Evolutionary conservation across 129 eudicot species (phyloP).

Genomic region (Arctium lappa): DNA sequence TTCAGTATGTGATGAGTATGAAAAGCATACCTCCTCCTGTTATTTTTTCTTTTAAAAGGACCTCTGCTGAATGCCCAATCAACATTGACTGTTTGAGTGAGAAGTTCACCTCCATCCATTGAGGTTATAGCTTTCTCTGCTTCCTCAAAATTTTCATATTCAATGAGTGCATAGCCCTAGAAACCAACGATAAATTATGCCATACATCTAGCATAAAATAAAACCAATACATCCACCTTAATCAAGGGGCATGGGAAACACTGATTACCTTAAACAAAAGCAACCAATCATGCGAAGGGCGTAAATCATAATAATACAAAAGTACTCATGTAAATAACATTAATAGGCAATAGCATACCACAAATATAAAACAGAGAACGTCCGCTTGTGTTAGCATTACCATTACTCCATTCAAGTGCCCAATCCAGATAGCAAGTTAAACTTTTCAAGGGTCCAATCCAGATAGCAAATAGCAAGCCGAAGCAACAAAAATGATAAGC

Average conservation of each 20-base stretch:
- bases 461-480: too few relatives aligned
- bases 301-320: background rate
- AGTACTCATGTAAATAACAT: too few relatives aligned
- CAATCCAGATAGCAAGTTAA: too few relatives aligned
- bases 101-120: constrained; percentile 84
- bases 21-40: constrained; percentile 36
- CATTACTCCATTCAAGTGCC: too few relatives aligned
- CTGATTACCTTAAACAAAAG: background rate
- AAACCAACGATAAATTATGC: constrained; percentile 1
- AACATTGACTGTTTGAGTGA: constrained; percentile 66
- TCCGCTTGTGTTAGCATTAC: too few relatives aligned
- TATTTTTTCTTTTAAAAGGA: constrained; percentile 69
- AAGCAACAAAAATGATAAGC: too few relatives aligned
- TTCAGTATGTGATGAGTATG: background rate
- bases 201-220: background rate
- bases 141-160: constrained; percentile 76
- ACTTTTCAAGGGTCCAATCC: too few relatives aligned
- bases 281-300: background rate
- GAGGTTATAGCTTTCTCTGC: constrained; percentile 73
- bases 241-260: background rate
- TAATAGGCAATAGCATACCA: too few relatives aligned
- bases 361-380: too few relatives aligned
- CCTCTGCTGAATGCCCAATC: constrained; percentile 99
- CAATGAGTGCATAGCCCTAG: constrained; percentile 94
- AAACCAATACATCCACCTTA: background rate